Conservation (phyloP, 2,329 filamentous ascomycete species). For the Leptographium wingfieldii region DNA sequence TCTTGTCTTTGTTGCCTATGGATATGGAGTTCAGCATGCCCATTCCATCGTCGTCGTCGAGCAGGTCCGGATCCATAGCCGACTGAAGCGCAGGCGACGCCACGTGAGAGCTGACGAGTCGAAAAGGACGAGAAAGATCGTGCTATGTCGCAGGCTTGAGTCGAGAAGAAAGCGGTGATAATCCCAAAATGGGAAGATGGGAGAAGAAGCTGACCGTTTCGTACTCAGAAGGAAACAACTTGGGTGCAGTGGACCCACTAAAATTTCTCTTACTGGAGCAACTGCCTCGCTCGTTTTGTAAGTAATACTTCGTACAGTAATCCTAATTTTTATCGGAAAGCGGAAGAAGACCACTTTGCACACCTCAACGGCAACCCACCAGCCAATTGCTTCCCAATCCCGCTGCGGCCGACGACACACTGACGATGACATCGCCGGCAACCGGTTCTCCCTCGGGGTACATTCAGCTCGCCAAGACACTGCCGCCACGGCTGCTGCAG, state of each 20-base stretch:
- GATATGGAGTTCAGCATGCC: neutral
- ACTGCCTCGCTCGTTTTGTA: too few relatives aligned
- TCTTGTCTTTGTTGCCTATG: neutral
- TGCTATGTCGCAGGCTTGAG: too few relatives aligned
- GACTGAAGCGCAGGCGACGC: neutral
- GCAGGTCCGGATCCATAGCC: neutral
- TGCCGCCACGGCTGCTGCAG: constrained; percentile 65
- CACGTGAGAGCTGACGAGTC: too few relatives aligned
- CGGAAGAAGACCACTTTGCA: neutral
- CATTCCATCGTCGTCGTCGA: constrained; percentile 1
- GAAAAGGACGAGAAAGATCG: too few relatives aligned
- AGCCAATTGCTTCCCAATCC: neutral
- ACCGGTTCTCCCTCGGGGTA: constrained; percentile 15
- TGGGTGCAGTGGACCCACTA: too few relatives aligned
- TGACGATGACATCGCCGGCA: constrained; percentile 7
- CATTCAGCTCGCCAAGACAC: constrained; percentile 51
- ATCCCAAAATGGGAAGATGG: too few relatives aligned
- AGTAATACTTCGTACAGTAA: too few relatives aligned
- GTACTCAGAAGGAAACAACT: too few relatives aligned
- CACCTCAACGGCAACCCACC: neutral
- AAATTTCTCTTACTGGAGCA: too few relatives aligned
- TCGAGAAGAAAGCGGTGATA: too few relatives aligned
- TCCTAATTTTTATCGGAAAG: neutral
- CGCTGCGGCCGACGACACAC: neutral
- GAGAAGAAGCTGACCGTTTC: too few relatives aligned